Evolutionary conservation across 805 yeast genomes (phyloP).

Genomic region (Cyberlindnera nakhonratchasimensis): DNA sequence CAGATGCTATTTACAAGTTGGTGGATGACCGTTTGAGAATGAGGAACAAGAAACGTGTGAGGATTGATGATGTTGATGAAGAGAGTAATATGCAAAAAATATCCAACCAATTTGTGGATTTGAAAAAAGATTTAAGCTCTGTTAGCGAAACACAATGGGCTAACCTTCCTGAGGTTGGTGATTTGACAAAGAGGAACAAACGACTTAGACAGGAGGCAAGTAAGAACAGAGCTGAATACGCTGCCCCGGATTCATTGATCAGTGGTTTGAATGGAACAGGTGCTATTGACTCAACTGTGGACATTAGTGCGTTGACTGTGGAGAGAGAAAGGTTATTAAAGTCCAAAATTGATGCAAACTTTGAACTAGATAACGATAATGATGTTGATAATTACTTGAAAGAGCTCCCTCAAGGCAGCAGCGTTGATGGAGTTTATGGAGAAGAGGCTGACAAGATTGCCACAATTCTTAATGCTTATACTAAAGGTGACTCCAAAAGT

Average conservation of each 20-base stretch:
- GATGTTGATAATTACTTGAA: slow-evolving; percentile 35
- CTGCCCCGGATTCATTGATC: slow-evolving; percentile 73
- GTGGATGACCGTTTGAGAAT: slow-evolving; percentile 55
- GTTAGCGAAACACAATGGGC: slow-evolving; percentile 77
- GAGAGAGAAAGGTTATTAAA: slow-evolving; percentile 61
- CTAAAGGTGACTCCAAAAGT: slow-evolving; percentile 68
- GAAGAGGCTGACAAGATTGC: slow-evolving; percentile 63
- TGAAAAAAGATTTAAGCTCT: slow-evolving; percentile 56
- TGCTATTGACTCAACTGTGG: slow-evolving; percentile 33
- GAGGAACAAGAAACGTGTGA: slow-evolving; percentile 26
- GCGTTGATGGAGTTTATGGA: slow-evolving; percentile 14
- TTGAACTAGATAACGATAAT: slow-evolving; percentile 16
- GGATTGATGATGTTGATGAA: slow-evolving; percentile 26
- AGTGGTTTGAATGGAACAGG: slow-evolving; percentile 33
- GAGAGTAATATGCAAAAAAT: slow-evolving; percentile 31
- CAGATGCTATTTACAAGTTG: slow-evolving; percentile 62
- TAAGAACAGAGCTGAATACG: slow-evolving; percentile 65
- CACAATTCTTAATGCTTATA: slow-evolving; percentile 57
- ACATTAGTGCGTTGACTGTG: slow-evolving; percentile 52
- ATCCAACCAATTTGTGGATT: slow-evolving; percentile 59
- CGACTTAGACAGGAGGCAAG: slow-evolving; percentile 61
- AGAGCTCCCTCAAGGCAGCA: slow-evolving; percentile 28
- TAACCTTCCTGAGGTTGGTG: slow-evolving; percentile 82
- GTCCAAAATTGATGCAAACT: slow-evolving; percentile 45
- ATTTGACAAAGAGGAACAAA: slow-evolving; percentile 76